These are phyloP conservation scores for Amanita pseudoporphyria DNA, from an alignment of 768 basidiomycete genomes.

Conservation along the genomic window DNA sequence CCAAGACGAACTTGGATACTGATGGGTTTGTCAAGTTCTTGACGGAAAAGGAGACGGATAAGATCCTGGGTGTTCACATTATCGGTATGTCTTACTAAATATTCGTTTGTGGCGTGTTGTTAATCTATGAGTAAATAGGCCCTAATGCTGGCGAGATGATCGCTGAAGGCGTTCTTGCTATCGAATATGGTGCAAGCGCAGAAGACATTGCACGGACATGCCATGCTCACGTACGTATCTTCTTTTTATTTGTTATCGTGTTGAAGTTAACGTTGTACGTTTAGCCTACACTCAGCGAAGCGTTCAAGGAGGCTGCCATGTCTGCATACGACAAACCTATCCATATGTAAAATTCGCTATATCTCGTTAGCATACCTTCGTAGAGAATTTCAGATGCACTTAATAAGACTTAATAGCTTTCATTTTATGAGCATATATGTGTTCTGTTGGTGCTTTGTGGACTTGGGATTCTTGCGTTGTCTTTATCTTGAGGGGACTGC, in stretches of 20 bases:
- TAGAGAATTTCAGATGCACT: neutral
- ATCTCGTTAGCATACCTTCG: neutral
- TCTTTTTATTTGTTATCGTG: too few relatives aligned
- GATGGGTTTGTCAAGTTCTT: conserved; percentile 96
- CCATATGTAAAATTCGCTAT: conserved; percentile 49
- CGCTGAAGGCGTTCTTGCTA: conserved; percentile 76
- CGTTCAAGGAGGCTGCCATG: conserved; percentile 96
- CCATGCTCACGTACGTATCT: conserved; percentile 75
- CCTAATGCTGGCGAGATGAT: conserved; percentile 98
- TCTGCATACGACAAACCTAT: conserved; percentile 75
- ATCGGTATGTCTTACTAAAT: conserved; percentile 44
- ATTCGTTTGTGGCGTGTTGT: neutral
- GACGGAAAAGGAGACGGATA: conserved; percentile 92
- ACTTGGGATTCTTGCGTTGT: too few relatives aligned
- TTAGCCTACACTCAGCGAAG: conserved; percentile 79
- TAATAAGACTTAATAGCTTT: too few relatives aligned
- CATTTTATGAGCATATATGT: too few relatives aligned
- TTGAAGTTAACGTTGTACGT: conserved; percentile 10
- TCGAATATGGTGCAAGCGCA: conserved; percentile 92
- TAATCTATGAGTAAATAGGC: conserved; percentile 30
- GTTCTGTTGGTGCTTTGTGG: too few relatives aligned
- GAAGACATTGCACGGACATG: conserved; percentile 91
- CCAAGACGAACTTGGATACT: conserved; percentile 91
- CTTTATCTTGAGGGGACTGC: too few relatives aligned
- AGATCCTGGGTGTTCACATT: conserved; percentile 88